Evolutionary conservation across 2,329 filamentous ascomycete species (phyloP).

Genomic region (Dichotomopilus funicola): DNA sequence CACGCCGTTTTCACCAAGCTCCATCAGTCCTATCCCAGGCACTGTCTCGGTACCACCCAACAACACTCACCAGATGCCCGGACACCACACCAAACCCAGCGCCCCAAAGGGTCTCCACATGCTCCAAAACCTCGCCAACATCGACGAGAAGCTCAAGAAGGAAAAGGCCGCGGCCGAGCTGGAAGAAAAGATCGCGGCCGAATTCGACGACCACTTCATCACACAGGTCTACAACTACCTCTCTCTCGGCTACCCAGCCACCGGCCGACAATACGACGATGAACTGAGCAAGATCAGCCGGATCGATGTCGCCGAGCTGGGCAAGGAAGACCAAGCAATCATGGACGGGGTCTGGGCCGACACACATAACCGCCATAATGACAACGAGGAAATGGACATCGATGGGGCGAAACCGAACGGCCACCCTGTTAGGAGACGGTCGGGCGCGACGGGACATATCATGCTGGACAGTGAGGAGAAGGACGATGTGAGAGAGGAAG

Average conservation of each 20-base stretch:
- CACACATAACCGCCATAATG: constrained; percentile 1
- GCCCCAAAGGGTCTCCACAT: constrained; percentile 41
- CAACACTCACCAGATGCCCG: constrained; percentile 8
- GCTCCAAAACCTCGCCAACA: constrained; percentile 44
- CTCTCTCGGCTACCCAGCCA: constrained; percentile 82
- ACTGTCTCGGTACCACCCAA: constrained; percentile 4
- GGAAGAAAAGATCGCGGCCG: constrained; percentile 49
- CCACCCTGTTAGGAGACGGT: too few species aligned
- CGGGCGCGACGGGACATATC: constrained; percentile 66
- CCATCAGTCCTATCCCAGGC: constrained; percentile 5
- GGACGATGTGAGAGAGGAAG: constrained; percentile 33
- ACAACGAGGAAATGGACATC: neutral
- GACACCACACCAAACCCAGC: constrained; percentile 23
- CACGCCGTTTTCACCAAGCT: neutral
- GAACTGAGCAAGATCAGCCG: constrained; percentile 78
- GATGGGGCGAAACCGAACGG: constrained; percentile 25
- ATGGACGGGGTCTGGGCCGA: constrained; percentile 33
- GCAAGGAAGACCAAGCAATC: constrained; percentile 59
- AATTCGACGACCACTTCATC: constrained; percentile 79
- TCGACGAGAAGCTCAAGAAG: constrained; percentile 44
- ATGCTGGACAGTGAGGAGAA: constrained; percentile 50
- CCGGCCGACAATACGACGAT: constrained; percentile 74
- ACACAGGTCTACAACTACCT: constrained; percentile 98
- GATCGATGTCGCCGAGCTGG: constrained; percentile 61
- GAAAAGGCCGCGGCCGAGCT: constrained; percentile 45